Evolutionary conservation across 1,139 yeast species (phyloP).

Genomic region (Nakaseomyces uthaithaninus): DNA sequence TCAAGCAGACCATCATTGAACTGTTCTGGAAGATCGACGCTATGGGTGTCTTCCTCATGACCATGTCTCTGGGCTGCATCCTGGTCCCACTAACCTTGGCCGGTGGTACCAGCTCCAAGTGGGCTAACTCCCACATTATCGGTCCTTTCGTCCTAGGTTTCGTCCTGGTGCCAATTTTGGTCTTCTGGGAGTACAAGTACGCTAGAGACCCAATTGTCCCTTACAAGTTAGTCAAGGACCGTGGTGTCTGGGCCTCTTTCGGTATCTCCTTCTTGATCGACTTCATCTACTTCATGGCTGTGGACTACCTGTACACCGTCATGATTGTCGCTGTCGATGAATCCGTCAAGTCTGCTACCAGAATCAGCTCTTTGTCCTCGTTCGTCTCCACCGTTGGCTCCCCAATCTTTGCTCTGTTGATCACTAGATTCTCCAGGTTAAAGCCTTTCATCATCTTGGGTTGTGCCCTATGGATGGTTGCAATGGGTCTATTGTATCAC

Average conservation of each 20-base stretch:
- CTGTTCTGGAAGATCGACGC: slow-evolving; percentile 48
- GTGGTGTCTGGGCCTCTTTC: slow-evolving; percentile 56
- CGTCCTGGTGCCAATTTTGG: slow-evolving; percentile 45
- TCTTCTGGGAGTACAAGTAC: slow-evolving; percentile 46
- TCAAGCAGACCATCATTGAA: slow-evolving; percentile 20
- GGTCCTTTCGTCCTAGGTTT: slow-evolving; percentile 54
- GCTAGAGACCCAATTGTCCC: slow-evolving; percentile 47
- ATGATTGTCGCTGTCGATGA: slow-evolving; percentile 52
- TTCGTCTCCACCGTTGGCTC: slow-evolving; percentile 60
- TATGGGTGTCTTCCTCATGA: slow-evolving; percentile 44
- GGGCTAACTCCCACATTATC: slow-evolving; percentile 51
- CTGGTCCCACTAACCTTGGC: slow-evolving; percentile 47
- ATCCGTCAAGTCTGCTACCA: slow-evolving; percentile 49
- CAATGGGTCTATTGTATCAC: slow-evolving; percentile 49
- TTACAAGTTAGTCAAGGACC: slow-evolving; percentile 44
- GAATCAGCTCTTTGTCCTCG: slow-evolving; percentile 55
- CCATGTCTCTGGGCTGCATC: slow-evolving; percentile 48
- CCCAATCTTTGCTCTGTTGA: slow-evolving; percentile 45
- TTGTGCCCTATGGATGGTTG: slow-evolving; percentile 42
- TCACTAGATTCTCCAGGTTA: slow-evolving; percentile 43
- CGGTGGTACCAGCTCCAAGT: slow-evolving; percentile 45
- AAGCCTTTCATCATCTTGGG: slow-evolving; percentile 57
- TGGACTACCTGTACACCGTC: slow-evolving; percentile 57
- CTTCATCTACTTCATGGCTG: slow-evolving; percentile 59
- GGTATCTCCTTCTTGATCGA: slow-evolving; percentile 46